phyloP scores from a whole-genome alignment of 331 rosid species.

The Rhamnella rubrinervis region DNA sequence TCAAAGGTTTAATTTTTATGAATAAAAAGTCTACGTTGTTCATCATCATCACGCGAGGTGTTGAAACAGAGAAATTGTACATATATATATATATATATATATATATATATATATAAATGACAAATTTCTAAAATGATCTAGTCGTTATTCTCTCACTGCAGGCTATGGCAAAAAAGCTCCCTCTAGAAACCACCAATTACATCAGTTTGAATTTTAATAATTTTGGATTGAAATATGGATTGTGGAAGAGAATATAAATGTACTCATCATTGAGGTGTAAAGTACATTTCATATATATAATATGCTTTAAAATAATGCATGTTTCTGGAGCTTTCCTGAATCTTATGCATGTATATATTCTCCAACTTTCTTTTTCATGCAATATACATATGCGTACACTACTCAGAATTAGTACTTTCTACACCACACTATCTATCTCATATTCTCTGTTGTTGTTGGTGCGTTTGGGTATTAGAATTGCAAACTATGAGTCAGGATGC shows the following conservation, averaged over 20 bases:
- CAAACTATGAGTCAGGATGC: constrained; percentile 43
- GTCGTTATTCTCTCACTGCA: no score
- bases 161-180: neutral
- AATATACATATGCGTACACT: neutral
- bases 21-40: neutral
- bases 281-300: no score
- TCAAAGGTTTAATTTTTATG: neutral
- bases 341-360: neutral
- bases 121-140: neutral
- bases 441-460: neutral
- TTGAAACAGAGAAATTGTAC: neutral
- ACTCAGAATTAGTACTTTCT: neutral
- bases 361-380: constrained; percentile 1
- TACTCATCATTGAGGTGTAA: neutral
- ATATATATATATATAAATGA: no score
- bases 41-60: neutral
- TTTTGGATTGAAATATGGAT: no score
- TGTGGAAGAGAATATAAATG: neutral
- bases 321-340: constrained; percentile 7
- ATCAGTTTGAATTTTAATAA: neutral
- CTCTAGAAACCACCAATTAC: neutral
- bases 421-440: neutral
- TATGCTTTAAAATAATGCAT: neutral
- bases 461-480: constrained; percentile 7
- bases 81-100: no score